A percentile compares a stretch with the other conserved stretches of the same genome.
phyloP scores from a whole-genome alignment of 2,329 filamentous ascomycete species.

The Neopestalotiopsis clavispora region DNA sequence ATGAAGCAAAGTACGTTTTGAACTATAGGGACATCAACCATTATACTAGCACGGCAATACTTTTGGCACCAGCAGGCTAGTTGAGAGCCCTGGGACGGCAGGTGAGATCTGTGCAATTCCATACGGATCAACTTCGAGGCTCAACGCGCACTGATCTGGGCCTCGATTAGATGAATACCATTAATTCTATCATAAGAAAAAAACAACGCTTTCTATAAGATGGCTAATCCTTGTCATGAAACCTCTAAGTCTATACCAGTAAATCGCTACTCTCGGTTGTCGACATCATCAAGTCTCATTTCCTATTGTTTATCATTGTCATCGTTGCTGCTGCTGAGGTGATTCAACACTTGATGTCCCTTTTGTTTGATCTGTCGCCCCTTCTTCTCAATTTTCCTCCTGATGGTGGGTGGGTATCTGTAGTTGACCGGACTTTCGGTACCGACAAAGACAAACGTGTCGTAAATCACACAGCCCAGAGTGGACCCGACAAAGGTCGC shows the following conservation, averaged over 20 bases:
- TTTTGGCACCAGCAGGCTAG: too few relatives aligned
- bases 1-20: too few relatives aligned
- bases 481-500: conserved; percentile 31
- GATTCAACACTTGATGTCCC: neutral
- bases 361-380: neutral
- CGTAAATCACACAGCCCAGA: conserved; percentile 35
- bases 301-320: neutral
- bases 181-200: neutral
- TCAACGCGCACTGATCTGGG: too few relatives aligned
- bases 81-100: too few relatives aligned
- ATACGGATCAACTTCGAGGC: too few relatives aligned
- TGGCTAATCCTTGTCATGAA: neutral
- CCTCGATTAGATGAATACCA: neutral
- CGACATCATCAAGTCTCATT: neutral
- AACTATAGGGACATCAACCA: too few relatives aligned
- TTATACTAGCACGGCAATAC: too few relatives aligned
- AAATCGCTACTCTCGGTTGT: neutral
- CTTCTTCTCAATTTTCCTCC: conserved; percentile 7
- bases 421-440: conserved; percentile 35
- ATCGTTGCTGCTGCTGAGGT: neutral
- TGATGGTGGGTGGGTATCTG: conserved; percentile 1
- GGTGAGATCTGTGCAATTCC: too few relatives aligned
- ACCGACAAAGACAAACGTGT: conserved; percentile 36
- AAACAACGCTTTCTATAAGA: neutral
- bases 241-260: neutral